Percentiles rank a stretch among this genome's conserved stretches.
These are phyloP conservation scores for Orbilia blumenaviensis DNA, from an alignment of 2,329 filamentous ascomycete genomes.

Conservation along the genomic window DNA sequence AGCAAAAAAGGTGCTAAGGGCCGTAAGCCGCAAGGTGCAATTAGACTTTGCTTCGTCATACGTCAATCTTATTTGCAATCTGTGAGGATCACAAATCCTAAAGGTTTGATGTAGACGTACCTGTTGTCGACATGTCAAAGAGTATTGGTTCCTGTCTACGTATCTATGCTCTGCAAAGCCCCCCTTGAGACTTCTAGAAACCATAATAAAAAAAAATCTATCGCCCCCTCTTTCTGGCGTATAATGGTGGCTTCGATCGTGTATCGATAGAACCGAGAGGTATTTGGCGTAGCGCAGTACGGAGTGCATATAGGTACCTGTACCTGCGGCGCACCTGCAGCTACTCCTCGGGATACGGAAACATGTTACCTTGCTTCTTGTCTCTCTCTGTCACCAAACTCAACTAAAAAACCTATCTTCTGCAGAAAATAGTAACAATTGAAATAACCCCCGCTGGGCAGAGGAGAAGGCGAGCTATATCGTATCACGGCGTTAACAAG, in stretches of 20 bases:
- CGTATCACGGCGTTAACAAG: constrained; percentile 27
- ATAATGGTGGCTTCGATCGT: constrained; percentile 7
- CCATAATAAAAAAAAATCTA: too few species aligned
- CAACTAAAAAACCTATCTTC: background rate
- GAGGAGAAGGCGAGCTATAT: constrained; percentile 13
- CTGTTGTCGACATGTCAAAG: background rate
- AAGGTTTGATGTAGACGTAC: background rate
- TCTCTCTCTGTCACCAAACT: constrained; percentile 21
- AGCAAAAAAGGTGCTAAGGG: background rate
- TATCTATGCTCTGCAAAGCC: background rate
- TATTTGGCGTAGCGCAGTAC: too few species aligned
- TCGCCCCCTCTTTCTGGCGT: background rate
- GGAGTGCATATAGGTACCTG: background rate
- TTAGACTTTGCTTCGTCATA: constrained; percentile 29
- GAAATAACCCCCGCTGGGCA: constrained; percentile 20
- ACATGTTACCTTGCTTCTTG: constrained; percentile 6
- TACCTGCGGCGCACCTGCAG: constrained; percentile 25
- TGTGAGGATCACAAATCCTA: background rate
- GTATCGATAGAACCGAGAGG: constrained; percentile 32
- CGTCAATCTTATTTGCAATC: constrained; percentile 27
- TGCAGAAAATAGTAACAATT: constrained; percentile 8
- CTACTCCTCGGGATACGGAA: constrained; percentile 8
- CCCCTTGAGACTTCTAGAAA: constrained; percentile 1
- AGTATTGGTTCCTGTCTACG: background rate
- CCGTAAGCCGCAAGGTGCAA: background rate